Evolutionary conservation across 495 filamentous ascomycete species (phyloP), one percentile per base, ranked within the genome.

Genomic region (Tuber brumale): DNA sequence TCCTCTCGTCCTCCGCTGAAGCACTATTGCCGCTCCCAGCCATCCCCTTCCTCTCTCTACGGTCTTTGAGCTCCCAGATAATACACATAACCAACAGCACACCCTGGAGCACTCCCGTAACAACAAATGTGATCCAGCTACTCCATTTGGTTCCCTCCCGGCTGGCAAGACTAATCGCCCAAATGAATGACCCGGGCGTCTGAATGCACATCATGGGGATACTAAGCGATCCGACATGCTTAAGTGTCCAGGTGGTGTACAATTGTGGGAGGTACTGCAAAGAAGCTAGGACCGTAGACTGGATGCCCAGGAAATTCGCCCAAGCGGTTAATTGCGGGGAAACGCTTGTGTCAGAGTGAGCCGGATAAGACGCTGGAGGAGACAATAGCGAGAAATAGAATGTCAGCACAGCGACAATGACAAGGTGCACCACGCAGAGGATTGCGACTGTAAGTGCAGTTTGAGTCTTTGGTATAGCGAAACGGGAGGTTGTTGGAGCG

Each of bases 141-240:
- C 96, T 98, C 95, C 95, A 99, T 19, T 93, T 95, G 35, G 89
- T 89, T 9, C 95, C 95, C 51, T 97, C 87, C 70, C 95, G 89
- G 18, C 88, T 90, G 27, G 91, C 92, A 45, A 99, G 84, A 84
- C 94, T 98, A 27, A 86, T 90, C 3, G 94, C 93, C 87, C 94
- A 98, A 35, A 98, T 85, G 80, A 96, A 90, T 77, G 91, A 92
- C 10, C 95, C 95, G 0, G 95, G 95, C 0, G 94, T 97, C 84
- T 99, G 95, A 69, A 98, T 97, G 83, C 91, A 92, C 95, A 99
- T 99, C 93, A 97, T 98, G 1, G 94, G 92, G 75, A 99, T 94
- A 81, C 93, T 97, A 75, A 99, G 84, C 82, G 93, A 96, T 48
- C 93, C 93, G 2, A 96, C 92, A 77, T 92, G 90, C 82, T 93